Evolutionary conservation across 2,329 filamentous ascomycete species (phyloP).

Genomic region (Cladophialophora chaetospira): DNA sequence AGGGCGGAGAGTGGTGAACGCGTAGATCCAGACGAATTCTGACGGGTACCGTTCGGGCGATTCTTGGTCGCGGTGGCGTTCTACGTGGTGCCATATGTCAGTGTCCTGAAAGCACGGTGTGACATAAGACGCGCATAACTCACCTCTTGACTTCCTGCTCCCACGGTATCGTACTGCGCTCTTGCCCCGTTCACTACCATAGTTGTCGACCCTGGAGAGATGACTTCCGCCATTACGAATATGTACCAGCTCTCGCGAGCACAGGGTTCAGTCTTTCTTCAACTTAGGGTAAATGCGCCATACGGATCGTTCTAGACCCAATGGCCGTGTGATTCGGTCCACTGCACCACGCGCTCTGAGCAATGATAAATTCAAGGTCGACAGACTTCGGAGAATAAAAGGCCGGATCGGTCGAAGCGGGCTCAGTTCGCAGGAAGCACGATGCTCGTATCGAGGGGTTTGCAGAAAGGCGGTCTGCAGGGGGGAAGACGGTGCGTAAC

Average conservation of each 20-base stretch:
- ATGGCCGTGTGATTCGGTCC: constrained; percentile 10
- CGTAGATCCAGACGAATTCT: constrained; percentile 23
- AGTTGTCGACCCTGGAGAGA: constrained; percentile 19
- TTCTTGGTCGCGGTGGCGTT: constrained; percentile 23
- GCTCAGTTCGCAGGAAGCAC: constrained; percentile 11
- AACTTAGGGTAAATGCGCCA: constrained; percentile 27
- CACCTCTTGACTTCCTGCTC: constrained; percentile 26
- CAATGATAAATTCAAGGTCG: not conserved
- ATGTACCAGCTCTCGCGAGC: constrained; percentile 3
- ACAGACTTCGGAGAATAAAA: constrained; percentile 1
- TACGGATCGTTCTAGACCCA: constrained; percentile 11
- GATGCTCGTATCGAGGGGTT: constrained; percentile 16
- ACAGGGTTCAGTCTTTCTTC: constrained; percentile 16
- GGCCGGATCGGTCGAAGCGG: constrained; percentile 3
- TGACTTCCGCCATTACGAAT: constrained; percentile 23
- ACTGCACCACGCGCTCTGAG: not conserved
- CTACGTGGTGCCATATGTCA: constrained; percentile 23
- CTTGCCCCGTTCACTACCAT: constrained; percentile 19
- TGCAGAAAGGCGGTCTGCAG: constrained; percentile 23
- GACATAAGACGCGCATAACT: constrained; percentile 7
- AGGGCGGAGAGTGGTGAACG: constrained; percentile 26
- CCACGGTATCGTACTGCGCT: constrained; percentile 16
- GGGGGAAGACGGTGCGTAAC: constrained; percentile 1
- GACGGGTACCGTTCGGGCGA: constrained; percentile 19
- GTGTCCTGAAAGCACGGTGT: constrained; percentile 6